Base-by-base conservation (phyloP, 306 rosid species). In the Lathyrus aphaca region DNA sequence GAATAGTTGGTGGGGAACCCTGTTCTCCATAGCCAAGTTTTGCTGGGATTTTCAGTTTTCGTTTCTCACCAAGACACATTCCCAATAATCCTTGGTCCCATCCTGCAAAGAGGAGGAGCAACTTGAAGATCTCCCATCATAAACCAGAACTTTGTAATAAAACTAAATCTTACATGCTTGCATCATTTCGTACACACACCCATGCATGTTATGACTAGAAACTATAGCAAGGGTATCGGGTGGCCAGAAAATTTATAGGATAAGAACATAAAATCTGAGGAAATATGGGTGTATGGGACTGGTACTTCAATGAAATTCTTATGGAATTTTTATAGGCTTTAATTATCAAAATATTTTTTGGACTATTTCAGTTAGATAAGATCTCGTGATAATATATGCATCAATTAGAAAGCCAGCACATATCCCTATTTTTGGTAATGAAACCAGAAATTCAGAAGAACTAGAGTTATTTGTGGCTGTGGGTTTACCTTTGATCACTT, bases 21-120 rank as follows among this genome's bases (percentile, higher is more conserved):
- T 86, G 88, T 40, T 82, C 89, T 32, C 99, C 99, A 74, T 94
- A 94, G 10, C 99, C 99, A 63, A 94, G 96, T 68, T 87, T 86
- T 58, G 99, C 67, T 53, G 99, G 99, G 71, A 94, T 94, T 84
- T 86, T 91, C 87, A 94, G 68, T 84, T 94, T 94, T 51, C 99
- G 76, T 91, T 94, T 94, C 91, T 94, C 99, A 44, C 99, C 97
- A 0, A 91, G 77, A 64, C 99, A 94, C 87, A 89, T 89, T 74
- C 97, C 99, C 84, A 86, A 51, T 70, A 94, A 64, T 39, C 99
- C 99, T 83, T 94, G 99, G 82, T 94, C 99, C 97, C 99, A 94
- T 65, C 99, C 99, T 94, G 83, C 63, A 79, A 69, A 75, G 10
- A 42, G 67, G 48, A 58, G 15, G 59, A 77, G 35, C 27, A 10